These are phyloP conservation scores for Flaveria ramosissima DNA, from an alignment of 129 eudicot species.

Conservation along the genomic window DNA sequence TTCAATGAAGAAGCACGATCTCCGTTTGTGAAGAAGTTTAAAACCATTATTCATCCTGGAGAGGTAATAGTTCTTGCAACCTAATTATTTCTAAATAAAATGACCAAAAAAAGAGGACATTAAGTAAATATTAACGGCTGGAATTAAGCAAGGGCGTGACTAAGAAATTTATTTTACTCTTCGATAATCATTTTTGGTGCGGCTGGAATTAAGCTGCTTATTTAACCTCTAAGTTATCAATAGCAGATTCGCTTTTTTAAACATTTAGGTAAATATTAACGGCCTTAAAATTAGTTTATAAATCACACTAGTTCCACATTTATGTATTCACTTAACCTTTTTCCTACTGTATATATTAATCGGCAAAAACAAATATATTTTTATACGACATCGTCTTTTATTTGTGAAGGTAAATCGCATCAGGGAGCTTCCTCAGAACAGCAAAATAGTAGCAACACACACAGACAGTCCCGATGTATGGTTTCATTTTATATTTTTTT, in stretches of 20 bases:
- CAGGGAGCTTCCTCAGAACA: constrained; percentile 88
- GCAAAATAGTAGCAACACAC: constrained; percentile 94
- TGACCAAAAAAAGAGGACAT: neutral
- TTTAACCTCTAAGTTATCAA: neutral
- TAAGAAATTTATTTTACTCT: neutral
- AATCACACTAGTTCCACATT: neutral
- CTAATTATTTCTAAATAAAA: neutral
- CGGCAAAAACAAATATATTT: neutral
- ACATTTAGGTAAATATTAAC: neutral
- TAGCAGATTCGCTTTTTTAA: neutral
- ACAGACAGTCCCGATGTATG: constrained; percentile 96
- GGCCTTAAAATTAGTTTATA: neutral
- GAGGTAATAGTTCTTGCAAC: constrained; percentile 53
- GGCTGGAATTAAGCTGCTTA: neutral
- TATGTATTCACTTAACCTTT: neutral
- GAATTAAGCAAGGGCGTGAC: neutral
- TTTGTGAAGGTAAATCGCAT: constrained; percentile 82
- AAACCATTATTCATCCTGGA: constrained; percentile 95
- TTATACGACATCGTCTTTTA: neutral
- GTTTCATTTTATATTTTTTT: constrained; percentile 5
- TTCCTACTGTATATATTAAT: neutral
- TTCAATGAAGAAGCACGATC: constrained; percentile 93
- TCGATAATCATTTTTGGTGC: neutral
- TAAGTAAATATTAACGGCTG: no score
- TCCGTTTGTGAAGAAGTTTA: constrained; percentile 85